A percentile compares a stretch with the other conserved stretches of the same genome.
Evolutionary conservation across 2,329 filamentous ascomycete species (phyloP).

Genomic region (Hymenoscyphus infarciens): DNA sequence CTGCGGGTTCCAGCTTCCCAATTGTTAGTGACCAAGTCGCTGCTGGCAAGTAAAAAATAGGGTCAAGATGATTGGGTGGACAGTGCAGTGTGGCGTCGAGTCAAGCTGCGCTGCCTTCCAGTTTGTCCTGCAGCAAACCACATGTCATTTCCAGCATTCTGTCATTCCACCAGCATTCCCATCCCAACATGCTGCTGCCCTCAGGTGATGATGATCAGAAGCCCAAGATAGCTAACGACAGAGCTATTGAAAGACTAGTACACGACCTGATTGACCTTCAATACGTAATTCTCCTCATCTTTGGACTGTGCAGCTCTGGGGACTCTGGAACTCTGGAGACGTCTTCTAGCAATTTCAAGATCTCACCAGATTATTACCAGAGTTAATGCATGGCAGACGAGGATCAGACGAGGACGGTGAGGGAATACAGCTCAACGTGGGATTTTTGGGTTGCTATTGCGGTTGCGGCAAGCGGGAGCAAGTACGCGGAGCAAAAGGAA

Average conservation of each 20-base stretch:
- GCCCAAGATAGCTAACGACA: neutral
- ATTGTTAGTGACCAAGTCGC: too few species aligned
- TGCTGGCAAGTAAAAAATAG: too few species aligned
- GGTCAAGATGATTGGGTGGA: too few species aligned
- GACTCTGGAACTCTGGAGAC: too few species aligned
- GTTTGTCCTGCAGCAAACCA: neutral
- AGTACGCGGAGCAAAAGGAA: neutral
- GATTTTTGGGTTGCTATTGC: neutral
- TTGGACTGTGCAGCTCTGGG: neutral
- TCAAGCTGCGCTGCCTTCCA: too few species aligned
- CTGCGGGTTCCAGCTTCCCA: too few species aligned
- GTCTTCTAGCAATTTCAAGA: neutral
- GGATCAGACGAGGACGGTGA: conserved; percentile 1
- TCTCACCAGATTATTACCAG: neutral
- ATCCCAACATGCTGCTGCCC: neutral
- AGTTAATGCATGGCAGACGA: neutral
- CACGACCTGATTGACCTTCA: neutral
- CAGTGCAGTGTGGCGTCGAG: too few species aligned
- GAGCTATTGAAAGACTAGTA: neutral
- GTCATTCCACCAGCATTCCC: neutral
- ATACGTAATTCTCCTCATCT: neutral
- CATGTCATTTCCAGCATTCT: neutral
- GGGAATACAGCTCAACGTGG: neutral
- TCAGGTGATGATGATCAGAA: neutral
- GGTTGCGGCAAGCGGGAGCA: neutral